A percentile compares a stretch with the other conserved stretches of the same genome.
These are phyloP conservation scores for Stachybotrys chartarum DNA, from an alignment of 2,329 filamentous ascomycete genomes.

Conservation along the genomic window DNA sequence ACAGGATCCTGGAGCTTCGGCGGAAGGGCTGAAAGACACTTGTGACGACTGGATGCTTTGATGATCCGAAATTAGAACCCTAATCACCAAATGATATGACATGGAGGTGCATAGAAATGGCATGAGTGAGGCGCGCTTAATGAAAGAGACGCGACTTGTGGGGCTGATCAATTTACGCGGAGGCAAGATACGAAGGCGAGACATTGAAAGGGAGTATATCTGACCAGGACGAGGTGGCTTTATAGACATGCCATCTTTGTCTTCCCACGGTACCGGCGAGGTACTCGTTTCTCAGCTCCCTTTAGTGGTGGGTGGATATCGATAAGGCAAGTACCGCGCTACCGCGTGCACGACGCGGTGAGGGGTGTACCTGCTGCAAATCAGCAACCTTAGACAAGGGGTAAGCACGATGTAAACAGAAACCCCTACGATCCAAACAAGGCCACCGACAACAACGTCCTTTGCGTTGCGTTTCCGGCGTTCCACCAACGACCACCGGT, in stretches of 20 bases:
- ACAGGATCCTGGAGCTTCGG: conserved; percentile 57
- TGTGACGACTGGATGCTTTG: too few relatives aligned
- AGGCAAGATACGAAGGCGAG: too few relatives aligned
- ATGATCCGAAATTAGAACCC: too few relatives aligned
- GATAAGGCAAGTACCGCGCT: conserved; percentile 1
- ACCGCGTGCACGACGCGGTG: neutral
- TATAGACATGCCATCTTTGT: too few relatives aligned
- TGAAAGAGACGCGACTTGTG: too few relatives aligned
- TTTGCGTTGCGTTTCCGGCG: neutral
- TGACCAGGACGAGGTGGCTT: too few relatives aligned
- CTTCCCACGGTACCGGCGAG: too few relatives aligned
- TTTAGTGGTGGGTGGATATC: conserved; percentile 2
- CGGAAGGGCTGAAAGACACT: conserved; percentile 8
- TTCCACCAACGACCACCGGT: neutral
- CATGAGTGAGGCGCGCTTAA: neutral
- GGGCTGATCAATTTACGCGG: too few relatives aligned
- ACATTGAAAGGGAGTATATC: neutral
- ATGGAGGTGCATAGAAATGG: neutral
- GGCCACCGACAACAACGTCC: neutral
- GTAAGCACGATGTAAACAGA: neutral
- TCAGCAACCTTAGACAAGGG: neutral
- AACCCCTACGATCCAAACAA: neutral
- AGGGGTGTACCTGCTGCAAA: neutral
- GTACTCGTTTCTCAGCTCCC: too few relatives aligned
- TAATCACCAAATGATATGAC: neutral